Base-by-base conservation (phyloP, 192 early-diverging fungal genomes). In the Pilaira anomala region DNA sequence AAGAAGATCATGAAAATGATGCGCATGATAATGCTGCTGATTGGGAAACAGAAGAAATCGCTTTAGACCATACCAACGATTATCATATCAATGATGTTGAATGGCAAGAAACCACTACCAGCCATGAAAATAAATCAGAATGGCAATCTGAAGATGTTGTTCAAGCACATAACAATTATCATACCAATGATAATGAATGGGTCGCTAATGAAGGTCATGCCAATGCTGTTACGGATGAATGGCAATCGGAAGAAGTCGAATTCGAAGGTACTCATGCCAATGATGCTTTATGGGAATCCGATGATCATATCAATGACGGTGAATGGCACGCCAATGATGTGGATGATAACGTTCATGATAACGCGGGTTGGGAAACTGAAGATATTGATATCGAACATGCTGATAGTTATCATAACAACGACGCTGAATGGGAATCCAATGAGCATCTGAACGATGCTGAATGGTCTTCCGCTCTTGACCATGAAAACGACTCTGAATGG, bases 291-390 rank as follows among this genome's bases (percentile, higher is more conserved):
- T 46, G 44, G 44, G 16, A 46, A 3, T 2, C 39, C 6, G 55
- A 13, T 4, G 19, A 9, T 57, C 55, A 57, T 25, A 25, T 3
- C 36, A 25, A 57, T 3, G 36, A 19, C 22, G 14, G 11, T 41
- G 55, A 57, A 24, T 58, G 56, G 56, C 33, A 39, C 5, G 13
- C 56, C 25, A 14, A 58, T 16, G 39, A 58, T 24, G 36, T 55
- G 1, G 53, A 55, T 36, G 18, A 29, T 2, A 9, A 40, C 1
- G 22, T 7, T 9, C 12, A 19, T 12, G n/a, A 26, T 7, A 4
- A 58, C 7, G 22, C 21, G 13, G n/a, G 12, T n/a, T 58, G 56
- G 56, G 36, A 58, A 6, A 25, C 56, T 12, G 36, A 58, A 11
- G 56, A 58, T 7, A 24, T 58, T 16, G 56, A 58, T 58, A 40